Conservation (phyloP, 306 rosid genomes). For the Vigna nakashimae region DNA sequence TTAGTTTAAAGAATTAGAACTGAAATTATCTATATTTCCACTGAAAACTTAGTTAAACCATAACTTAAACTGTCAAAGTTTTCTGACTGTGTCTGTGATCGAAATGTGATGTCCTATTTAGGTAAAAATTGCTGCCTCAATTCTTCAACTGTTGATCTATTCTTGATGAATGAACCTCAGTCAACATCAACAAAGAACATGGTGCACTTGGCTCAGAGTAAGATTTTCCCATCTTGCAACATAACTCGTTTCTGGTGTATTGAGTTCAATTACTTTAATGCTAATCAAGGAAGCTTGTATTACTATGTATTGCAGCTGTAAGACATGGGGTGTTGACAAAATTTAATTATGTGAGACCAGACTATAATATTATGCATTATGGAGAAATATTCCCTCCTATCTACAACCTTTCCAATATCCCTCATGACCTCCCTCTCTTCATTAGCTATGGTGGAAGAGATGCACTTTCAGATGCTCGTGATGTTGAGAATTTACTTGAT, state of each 20-base stretch:
- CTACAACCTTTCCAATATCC: constrained; percentile 85
- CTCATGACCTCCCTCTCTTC: constrained; percentile 75
- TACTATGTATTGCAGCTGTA: constrained; percentile 57
- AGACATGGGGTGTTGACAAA: constrained; percentile 67
- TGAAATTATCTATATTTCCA: neutral
- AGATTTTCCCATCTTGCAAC: constrained; percentile 6
- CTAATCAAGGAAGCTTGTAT: neutral
- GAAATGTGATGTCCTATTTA: constrained; percentile 42
- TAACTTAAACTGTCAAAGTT: neutral
- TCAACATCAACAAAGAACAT: constrained; percentile 82
- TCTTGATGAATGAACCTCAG: constrained; percentile 76
- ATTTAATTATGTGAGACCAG: constrained; percentile 60
- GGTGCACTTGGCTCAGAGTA: constrained; percentile 92
- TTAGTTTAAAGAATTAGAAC: neutral
- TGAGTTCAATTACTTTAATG: neutral
- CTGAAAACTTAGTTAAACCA: neutral
- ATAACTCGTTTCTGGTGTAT: neutral
- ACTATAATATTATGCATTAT: constrained; percentile 64
- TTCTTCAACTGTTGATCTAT: constrained; percentile 71
- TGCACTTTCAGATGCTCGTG: constrained; percentile 73
- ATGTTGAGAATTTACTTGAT: constrained; percentile 69
- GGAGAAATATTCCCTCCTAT: constrained; percentile 66
- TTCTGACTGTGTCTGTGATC: neutral
- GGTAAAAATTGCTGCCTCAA: constrained; percentile 88
- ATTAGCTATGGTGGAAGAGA: constrained; percentile 87